Percentiles rank a stretch among this genome's conserved stretches.
Evolutionary conservation across 495 filamentous ascomycete species (phyloP).

Genomic region (Haplographium delicatum): DNA sequence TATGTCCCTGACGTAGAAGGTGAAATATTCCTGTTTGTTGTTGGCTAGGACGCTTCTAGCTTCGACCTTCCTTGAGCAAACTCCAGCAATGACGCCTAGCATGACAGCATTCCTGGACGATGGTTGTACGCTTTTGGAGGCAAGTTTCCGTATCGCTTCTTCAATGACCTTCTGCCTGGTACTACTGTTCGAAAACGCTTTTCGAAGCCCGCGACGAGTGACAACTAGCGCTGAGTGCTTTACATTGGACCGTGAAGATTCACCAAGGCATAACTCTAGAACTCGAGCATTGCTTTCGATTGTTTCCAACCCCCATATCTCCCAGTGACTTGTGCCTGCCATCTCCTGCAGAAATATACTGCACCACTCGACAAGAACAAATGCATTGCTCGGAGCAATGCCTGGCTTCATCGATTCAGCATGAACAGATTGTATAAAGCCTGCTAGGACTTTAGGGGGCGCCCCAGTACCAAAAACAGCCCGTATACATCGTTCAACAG

Average conservation of each 20-base stretch:
- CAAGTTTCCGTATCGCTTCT: constrained; percentile 58
- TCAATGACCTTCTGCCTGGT: constrained; percentile 54
- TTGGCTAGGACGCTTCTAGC: constrained; percentile 53
- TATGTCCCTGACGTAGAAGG: constrained; percentile 81
- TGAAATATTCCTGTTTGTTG: constrained; percentile 63
- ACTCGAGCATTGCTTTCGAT: constrained; percentile 56
- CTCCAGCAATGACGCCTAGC: constrained; percentile 80
- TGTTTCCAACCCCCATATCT: constrained; percentile 60
- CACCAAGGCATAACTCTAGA: constrained; percentile 71
- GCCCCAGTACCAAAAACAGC: constrained; percentile 49
- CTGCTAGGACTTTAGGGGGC: constrained; percentile 49
- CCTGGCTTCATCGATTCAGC: constrained; percentile 66
- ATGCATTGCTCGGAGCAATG: constrained; percentile 72
- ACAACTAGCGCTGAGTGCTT: constrained; percentile 63
- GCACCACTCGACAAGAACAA: constrained; percentile 90
- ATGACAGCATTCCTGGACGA: constrained; percentile 66
- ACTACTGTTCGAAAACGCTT: constrained; percentile 55
- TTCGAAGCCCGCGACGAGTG: constrained; percentile 68
- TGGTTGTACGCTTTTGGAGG: constrained; percentile 55
- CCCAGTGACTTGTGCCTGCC: constrained; percentile 49
- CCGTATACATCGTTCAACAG: constrained; percentile 70
- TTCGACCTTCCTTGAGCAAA: constrained; percentile 62
- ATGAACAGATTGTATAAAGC: constrained; percentile 52
- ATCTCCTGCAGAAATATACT: constrained; percentile 63
- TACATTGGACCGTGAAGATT: constrained; percentile 51